Conservation (phyloP, 805 yeast species). For the Yarrowia keelungensis region DNA sequence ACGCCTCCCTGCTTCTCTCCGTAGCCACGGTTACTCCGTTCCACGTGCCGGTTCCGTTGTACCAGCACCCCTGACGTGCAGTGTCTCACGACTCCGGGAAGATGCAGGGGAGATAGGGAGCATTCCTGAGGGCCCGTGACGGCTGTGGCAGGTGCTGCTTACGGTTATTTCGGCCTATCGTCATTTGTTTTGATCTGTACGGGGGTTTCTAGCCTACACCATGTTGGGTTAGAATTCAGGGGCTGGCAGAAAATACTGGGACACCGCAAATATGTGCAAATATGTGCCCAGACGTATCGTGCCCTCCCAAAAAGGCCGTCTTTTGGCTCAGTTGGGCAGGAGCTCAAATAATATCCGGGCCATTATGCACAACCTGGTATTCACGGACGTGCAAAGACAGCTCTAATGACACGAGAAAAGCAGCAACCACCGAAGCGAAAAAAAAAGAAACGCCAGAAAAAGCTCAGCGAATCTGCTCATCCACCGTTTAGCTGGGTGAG, state of each 20-base stretch:
- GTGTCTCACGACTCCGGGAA: background rate
- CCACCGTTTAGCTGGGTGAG: too few relatives aligned
- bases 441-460: too few relatives aligned
- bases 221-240: constrained; percentile 14
- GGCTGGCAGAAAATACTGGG: constrained; percentile 2
- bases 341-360: background rate
- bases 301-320: background rate
- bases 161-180: background rate
- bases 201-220: background rate
- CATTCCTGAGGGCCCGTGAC: background rate
- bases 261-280: background rate
- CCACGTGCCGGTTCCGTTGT: too few relatives aligned
- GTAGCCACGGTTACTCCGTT: background rate
- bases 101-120: background rate
- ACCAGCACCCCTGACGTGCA: background rate
- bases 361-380: too few relatives aligned
- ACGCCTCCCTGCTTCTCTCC: background rate
- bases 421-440: background rate
- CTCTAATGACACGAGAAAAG: background rate
- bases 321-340: constrained; percentile 4
- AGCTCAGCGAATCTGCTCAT: too few relatives aligned
- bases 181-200: background rate
- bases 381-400: background rate
- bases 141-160: too few relatives aligned
- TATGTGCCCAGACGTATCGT: background rate